Percentiles rank a stretch among this genome's conserved stretches.
These are phyloP conservation scores for Stenogyne calaminthoides DNA, from an alignment of 305 asterid genomes.

Conservation along the genomic window DNA sequence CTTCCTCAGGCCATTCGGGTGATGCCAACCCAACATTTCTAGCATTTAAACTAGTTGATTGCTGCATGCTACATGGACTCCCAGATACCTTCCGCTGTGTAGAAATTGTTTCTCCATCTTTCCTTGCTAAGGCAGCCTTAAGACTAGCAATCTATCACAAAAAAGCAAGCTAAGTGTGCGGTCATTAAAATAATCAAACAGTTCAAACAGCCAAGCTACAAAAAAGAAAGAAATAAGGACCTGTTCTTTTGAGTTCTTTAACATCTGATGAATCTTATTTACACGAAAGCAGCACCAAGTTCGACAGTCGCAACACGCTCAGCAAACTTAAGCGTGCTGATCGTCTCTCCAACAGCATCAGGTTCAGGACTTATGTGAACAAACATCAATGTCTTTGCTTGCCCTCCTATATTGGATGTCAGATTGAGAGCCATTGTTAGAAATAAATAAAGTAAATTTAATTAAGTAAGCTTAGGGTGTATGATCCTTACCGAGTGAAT, in stretches of 20 bases:
- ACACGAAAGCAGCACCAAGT: constrained; percentile 98
- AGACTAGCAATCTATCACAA: constrained; percentile 66
- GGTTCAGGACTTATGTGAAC: constrained; percentile 96
- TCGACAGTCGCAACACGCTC: constrained; percentile 98
- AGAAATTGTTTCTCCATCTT: constrained; percentile 56
- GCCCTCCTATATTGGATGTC: constrained; percentile 65
- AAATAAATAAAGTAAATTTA: neutral
- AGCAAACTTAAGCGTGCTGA: constrained; percentile 94
- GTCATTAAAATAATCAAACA: neutral
- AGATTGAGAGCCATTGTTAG: constrained; percentile 18
- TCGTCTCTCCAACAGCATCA: constrained; percentile 89
- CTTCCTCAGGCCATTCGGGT: constrained; percentile 65
- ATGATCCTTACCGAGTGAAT: constrained; percentile 86
- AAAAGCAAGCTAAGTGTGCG: constrained; percentile 20
- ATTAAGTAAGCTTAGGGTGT: constrained; percentile 4
- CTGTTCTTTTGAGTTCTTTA: constrained; percentile 95
- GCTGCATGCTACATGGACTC: constrained; percentile 53
- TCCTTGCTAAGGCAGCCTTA: constrained; percentile 80
- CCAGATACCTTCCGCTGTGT: constrained; percentile 50
- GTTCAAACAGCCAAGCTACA: neutral
- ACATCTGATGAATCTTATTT: constrained; percentile 77
- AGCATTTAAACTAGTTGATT: constrained; percentile 44
- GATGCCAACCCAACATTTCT: constrained; percentile 44
- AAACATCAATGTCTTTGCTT: constrained; percentile 96
- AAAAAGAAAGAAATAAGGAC: constrained; percentile 36